phyloP scores from a whole-genome alignment of 192 early-diverging fungal species.

The Umbelopsis isabellina region DNA sequence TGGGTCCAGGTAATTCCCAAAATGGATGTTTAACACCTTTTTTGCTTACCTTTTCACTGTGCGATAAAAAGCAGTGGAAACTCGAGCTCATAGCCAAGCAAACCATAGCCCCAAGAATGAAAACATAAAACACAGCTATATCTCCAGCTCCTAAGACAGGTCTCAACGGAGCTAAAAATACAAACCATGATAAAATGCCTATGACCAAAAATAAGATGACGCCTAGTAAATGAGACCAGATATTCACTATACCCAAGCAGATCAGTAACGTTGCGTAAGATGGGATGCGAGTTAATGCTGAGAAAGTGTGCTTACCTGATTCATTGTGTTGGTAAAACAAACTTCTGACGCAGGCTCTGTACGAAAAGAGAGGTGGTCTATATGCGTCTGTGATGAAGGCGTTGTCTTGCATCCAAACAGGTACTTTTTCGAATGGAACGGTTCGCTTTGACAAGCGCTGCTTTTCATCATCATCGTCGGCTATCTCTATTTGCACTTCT shows the following conservation, averaged over 20 bases:
- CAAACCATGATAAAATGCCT: conserved; percentile 47
- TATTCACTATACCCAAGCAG: conserved; percentile 63
- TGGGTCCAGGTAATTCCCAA: not conserved
- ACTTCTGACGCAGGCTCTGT: conserved; percentile 73
- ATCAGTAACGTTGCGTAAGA: not conserved
- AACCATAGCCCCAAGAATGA: conserved; percentile 71
- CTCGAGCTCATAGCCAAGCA: conserved; percentile 81
- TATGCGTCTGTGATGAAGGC: conserved; percentile 82
- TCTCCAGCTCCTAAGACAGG: conserved; percentile 45
- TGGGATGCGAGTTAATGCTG: not conserved
- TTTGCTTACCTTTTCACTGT: conserved; percentile 59
- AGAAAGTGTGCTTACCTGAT: conserved; percentile 56
- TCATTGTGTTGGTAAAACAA: conserved; percentile 91
- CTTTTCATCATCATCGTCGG: not conserved
- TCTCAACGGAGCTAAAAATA: conserved; percentile 29
- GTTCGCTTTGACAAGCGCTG: not conserved
- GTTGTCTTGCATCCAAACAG: conserved; percentile 83
- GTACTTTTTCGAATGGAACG: conserved; percentile 47
- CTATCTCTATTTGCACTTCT: conserved; percentile 12
- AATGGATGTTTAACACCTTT: too few species aligned
- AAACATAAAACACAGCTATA: conserved; percentile 69
- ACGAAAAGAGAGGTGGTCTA: conserved; percentile 77
- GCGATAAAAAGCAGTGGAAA: conserved; percentile 87
- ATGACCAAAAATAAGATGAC: conserved; percentile 59
- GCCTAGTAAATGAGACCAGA: conserved; percentile 84